Evolutionary conservation across 2,329 filamentous ascomycete species (phyloP), one percentile per base, ranked within the genome.

Genomic region (Fusarium albosuccineum): DNA sequence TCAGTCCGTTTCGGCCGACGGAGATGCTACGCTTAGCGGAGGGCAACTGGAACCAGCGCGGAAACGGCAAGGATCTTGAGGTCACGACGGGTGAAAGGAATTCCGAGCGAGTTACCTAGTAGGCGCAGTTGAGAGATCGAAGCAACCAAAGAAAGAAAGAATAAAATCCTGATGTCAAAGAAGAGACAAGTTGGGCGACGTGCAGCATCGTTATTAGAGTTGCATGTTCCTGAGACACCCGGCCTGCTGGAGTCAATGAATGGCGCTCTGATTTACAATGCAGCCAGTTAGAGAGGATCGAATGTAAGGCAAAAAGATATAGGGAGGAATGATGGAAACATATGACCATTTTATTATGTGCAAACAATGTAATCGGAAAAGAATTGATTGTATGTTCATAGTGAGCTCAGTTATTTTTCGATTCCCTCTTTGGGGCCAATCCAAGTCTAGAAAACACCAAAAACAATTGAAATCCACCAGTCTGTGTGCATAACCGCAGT

Each of bases 391-490:
- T 29, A 34, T 40, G 8, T 26, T 30, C 9, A 49, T 56, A 41
- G 14, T 49, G 26, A 50, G 49, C 42, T 27, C 30, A 41, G 29
- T 42, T 62, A 30, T 39, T 59, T 57, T 49, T 29, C 29, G 68
- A 55, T 30, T 26, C 46, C 42, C 44, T 33, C 29, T 50, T 45
- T 26, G 46, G 53, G 41, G 49, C 65, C 53, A 62, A 68, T 49
- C 42, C 50, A 68, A 33, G 52, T 68, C 48, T 68, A 68, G 52
- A 66, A 54, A 62, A 55, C 57, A 66, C 37, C 57, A 62, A 58
- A 42, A 58, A 27, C 30, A 49, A 37, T 9, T 36, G 27, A 52
- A 64, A 39, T 39, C 41, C 54, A 61, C 57, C 52, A 64, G 56
- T 57, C 60, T 60, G 41, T 37, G 40, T 55, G 37, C 53, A 34